Base-by-base conservation (phyloP, 768 basidiomycete species). In the Rhodotorula taiwanensis region DNA sequence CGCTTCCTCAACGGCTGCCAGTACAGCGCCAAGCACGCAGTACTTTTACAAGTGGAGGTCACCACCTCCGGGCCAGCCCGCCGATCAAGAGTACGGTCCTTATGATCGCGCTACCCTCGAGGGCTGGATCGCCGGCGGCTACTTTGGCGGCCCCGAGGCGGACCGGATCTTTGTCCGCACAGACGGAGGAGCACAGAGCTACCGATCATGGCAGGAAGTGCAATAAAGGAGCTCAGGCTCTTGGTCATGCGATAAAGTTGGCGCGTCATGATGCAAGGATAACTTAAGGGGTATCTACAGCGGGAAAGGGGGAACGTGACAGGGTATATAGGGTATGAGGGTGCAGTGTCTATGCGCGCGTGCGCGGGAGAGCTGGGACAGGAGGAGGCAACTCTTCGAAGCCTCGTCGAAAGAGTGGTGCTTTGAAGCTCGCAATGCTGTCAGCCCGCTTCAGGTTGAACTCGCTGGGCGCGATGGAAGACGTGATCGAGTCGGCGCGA, bases 41-140 rank as follows among this genome's bases (percentile, higher is more conserved):
- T 91, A 86, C 75, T 86, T 89, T 74, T 93, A 89, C 75, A 85
- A 81, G 71, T 93, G 90, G 90, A 33, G 50, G 10, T 53, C 62
- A 80, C 82, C 62, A 75, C 82, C 28, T 16, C 47, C 58, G 30
- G 77, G 79, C 36, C 74, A 79, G 13, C 69, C 76, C 18, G 80
- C 77, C 23, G 80, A 84, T 60, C 64, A 62, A 30, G 76, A 80
- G 9, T 89, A 87, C 72, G 91, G 91, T 4, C 90, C 90, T 13
- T 94, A 87, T 72, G 78, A 79, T 33, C 86, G 87, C 74, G 83
- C 85, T 10, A 87, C 92, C 65, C 83, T 94, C 81, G 80, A 81
- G 55, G 80, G 81, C 5, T 94, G 91, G 91, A 82, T 80, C 73
- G 82, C 82, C 55, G 88, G 88, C 2, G 79, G 82, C 6, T 94